phyloP scores from a whole-genome alignment of 108 stramenopile genomes.

The Hondaea fermentalgiana region DNA sequence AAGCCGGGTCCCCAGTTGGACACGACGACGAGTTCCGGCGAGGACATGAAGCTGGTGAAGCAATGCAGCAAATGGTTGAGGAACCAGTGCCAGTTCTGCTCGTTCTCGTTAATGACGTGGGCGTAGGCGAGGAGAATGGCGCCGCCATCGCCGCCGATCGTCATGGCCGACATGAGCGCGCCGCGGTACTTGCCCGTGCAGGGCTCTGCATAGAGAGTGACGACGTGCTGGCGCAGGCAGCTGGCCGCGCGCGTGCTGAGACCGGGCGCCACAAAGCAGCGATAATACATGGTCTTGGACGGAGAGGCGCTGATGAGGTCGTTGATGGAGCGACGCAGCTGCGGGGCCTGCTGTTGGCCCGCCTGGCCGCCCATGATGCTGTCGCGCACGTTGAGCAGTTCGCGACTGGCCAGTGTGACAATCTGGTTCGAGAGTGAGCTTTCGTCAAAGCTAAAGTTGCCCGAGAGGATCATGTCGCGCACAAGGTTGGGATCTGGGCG shows the following conservation, averaged over 20 bases:
- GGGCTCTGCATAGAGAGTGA: neutral
- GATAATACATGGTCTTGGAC: neutral
- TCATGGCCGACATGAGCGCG: slow-evolving; percentile 8
- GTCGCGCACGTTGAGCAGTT: neutral
- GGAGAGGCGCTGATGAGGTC: neutral
- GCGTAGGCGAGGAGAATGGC: neutral
- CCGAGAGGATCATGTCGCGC: neutral
- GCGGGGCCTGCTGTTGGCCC: no score
- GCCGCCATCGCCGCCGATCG: neutral
- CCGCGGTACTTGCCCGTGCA: slow-evolving; percentile 15
- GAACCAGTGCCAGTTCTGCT: slow-evolving; percentile 8
- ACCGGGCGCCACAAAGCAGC: neutral
- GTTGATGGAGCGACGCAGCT: neutral
- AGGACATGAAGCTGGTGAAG: neutral
- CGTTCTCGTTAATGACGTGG: neutral
- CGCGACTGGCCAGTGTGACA: neutral
- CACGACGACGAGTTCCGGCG: neutral
- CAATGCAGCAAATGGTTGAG: neutral
- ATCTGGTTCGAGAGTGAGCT: neutral
- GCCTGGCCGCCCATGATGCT: neutral
- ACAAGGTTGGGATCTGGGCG: neutral
- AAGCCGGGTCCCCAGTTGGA: neutral
- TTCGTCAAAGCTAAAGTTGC: slow-evolving; percentile 7
- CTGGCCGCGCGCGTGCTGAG: neutral
- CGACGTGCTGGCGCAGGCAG: neutral